A percentile compares a stretch with the other conserved stretches of the same genome.
These are phyloP conservation scores for Thalassiosira profunda DNA, from an alignment of 108 stramenopile species.

Conservation along the genomic window DNA sequence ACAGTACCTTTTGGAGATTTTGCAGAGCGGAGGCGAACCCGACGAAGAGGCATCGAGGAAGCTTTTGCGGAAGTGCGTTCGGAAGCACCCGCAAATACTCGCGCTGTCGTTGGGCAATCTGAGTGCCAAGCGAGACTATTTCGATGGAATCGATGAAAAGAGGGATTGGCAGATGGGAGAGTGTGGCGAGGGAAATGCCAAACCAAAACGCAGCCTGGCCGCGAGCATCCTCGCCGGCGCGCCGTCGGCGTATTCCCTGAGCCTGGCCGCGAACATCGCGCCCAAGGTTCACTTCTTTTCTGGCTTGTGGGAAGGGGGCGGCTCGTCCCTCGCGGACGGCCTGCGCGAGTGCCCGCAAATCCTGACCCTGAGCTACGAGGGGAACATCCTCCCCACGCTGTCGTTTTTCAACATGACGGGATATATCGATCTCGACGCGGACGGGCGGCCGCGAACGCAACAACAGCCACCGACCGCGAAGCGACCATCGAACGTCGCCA, in stretches of 20 bases:
- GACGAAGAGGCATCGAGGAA: background rate
- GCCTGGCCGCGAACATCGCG: constrained; percentile 65
- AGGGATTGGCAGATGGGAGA: background rate
- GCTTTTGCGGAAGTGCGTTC: constrained; percentile 53
- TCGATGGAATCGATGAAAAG: constrained; percentile 56
- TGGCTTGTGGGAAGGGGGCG: constrained; percentile 64
- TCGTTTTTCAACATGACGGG: constrained; percentile 81
- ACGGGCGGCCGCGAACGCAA: constrained; percentile 30
- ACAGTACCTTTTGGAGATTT: constrained; percentile 28
- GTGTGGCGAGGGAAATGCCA: background rate
- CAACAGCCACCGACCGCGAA: background rate
- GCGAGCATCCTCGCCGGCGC: constrained; percentile 49
- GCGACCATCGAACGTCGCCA: background rate
- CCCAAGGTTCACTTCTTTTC: constrained; percentile 72
- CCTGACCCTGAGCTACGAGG: constrained; percentile 77
- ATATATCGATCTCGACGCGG: constrained; percentile 64
- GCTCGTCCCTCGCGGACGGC: constrained; percentile 22
- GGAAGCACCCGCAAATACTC: constrained; percentile 75
- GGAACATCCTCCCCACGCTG: constrained; percentile 76
- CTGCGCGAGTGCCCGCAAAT: constrained; percentile 72
- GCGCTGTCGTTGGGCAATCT: constrained; percentile 66
- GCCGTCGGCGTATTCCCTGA: constrained; percentile 72
- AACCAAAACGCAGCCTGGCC: constrained; percentile 33
- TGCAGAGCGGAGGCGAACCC: constrained; percentile 14
- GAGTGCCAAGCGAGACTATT: constrained; percentile 61